Percentiles rank a stretch among this genome's conserved stretches.
These are phyloP conservation scores for Fonsecaea nubica DNA, from an alignment of 2,329 filamentous ascomycete species.

Conservation along the genomic window DNA sequence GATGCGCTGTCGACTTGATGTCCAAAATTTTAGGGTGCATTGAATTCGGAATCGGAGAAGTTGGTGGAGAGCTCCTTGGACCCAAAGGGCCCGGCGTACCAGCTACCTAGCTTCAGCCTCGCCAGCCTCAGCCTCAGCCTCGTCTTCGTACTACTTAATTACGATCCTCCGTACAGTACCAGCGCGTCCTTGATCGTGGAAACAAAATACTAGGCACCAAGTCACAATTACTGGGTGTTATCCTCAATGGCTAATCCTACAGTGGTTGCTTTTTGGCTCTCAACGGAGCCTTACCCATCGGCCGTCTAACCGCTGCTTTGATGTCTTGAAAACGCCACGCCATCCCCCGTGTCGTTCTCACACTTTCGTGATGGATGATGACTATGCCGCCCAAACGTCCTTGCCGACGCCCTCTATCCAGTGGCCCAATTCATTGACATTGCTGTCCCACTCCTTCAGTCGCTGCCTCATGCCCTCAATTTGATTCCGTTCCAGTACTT, in stretches of 20 bases:
- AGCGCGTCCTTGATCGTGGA: too few species aligned
- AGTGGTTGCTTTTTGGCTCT: conserved; percentile 3
- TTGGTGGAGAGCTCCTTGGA: not conserved
- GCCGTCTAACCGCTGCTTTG: conserved; percentile 2
- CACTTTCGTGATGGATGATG: not conserved
- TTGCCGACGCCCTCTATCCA: conserved; percentile 95
- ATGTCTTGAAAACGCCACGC: conserved; percentile 29
- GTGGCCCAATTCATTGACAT: conserved; percentile 93
- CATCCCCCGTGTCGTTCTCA: conserved; percentile 32
- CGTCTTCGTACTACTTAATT: not conserved
- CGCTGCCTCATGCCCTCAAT: conserved; percentile 89
- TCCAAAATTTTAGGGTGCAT: conserved; percentile 21
- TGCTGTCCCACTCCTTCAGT: conserved; percentile 92
- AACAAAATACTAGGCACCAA: not conserved
- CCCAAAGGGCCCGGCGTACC: not conserved
- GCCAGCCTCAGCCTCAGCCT: not conserved
- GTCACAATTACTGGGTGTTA: not conserved
- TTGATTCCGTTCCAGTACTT: conserved; percentile 94
- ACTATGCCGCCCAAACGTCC: conserved; percentile 88
- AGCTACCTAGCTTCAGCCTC: not conserved
- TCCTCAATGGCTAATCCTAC: conserved; percentile 12
- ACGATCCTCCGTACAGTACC: too few species aligned
- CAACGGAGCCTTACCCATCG: not conserved
- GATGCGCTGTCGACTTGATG: not conserved
- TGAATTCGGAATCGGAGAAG: not conserved